Base-by-base conservation (phyloP, 306 rosid species). In the Canavalia gladiata region DNA sequence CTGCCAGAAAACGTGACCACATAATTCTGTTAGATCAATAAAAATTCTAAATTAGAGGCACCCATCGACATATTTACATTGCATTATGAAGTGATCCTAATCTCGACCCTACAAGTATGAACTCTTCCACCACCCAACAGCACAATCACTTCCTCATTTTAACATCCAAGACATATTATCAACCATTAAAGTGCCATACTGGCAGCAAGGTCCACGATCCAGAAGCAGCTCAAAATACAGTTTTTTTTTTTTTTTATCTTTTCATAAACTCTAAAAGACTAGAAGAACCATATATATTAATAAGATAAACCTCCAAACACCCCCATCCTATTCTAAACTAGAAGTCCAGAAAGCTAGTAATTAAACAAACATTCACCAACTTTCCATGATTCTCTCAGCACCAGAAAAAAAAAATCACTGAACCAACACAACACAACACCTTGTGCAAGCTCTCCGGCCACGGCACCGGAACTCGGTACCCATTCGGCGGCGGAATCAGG, bases 381-480 rank as follows among this genome's bases (percentile, higher is more conserved):
- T 74, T 34, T 68, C 51, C 50, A 28, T 2, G 18, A 18, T 10
- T 41, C 63, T 12, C 80, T 42, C 37, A 25, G 31, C 64, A 42
- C 30, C 50, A 55, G 7, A 75, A 64, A 18, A 78, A 28, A 18
- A 18, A 18, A 18, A 18, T 18, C 25, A 18, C 25, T 18, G 25
- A 18, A 18, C 25, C 25, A 74, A 47, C 66, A 29, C 2, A 78
- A 55, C 1, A 80, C 5, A 49, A 78, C 62, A 95, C 99, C 99
- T 91, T 95, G 77, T 88, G 90, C 97, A 95, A 89, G 88, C 99
- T 93, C 81, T 91, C 90, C 0, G 98, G 96, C 99, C 99, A 95
- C 64, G 52, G 93, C 8, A 95, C 99, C 31, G 99, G 90, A 64
- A 95, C 80, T 84, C 77, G 87, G 74, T 95, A 95, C 8, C 95